These are phyloP conservation scores for Boletus barrowsii DNA, from an alignment of 768 basidiomycete species.

Conservation along the genomic window DNA sequence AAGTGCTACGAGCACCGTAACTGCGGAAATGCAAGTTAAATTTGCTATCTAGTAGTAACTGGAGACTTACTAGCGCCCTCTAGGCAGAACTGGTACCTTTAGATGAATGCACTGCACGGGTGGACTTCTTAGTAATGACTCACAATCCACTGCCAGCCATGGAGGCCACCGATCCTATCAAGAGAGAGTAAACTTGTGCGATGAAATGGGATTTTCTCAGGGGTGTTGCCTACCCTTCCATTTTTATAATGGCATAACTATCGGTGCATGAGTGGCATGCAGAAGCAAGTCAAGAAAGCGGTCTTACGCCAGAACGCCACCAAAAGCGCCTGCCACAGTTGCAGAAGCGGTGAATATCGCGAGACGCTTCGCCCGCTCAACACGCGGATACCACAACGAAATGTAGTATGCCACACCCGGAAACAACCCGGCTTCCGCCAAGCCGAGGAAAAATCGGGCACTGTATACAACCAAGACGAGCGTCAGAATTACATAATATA, in stretches of 20 bases:
- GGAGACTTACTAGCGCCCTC: slow-evolving; percentile 22
- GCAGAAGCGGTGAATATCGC: slow-evolving; percentile 60
- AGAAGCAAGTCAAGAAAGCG: not conserved
- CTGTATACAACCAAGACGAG: slow-evolving; percentile 14
- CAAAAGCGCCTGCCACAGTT: slow-evolving; percentile 47
- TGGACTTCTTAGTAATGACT: slow-evolving; percentile 1
- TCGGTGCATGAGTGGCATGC: not conserved
- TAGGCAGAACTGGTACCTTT: slow-evolving; percentile 26
- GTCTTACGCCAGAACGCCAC: slow-evolving; percentile 46
- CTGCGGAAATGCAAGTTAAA: slow-evolving; percentile 2
- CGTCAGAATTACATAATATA: not conserved
- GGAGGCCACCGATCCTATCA: slow-evolving; percentile 29
- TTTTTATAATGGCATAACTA: slow-evolving; percentile 34
- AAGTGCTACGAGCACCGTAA: slow-evolving; percentile 13
- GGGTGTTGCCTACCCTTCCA: slow-evolving; percentile 32
- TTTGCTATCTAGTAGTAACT: not conserved
- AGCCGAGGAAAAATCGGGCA: slow-evolving; percentile 41
- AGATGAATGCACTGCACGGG: slow-evolving; percentile 1
- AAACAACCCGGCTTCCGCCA: slow-evolving; percentile 44
- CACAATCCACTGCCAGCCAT: slow-evolving; percentile 40
- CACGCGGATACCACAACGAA: slow-evolving; percentile 57
- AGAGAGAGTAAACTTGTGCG: not conserved
- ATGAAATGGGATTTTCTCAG: not conserved
- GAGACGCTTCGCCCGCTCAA: slow-evolving; percentile 52
- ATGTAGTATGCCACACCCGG: slow-evolving; percentile 41